Evolutionary conservation across 148 eudicot genomes (phyloP).

Genomic region (Beta vulgaris): DNA sequence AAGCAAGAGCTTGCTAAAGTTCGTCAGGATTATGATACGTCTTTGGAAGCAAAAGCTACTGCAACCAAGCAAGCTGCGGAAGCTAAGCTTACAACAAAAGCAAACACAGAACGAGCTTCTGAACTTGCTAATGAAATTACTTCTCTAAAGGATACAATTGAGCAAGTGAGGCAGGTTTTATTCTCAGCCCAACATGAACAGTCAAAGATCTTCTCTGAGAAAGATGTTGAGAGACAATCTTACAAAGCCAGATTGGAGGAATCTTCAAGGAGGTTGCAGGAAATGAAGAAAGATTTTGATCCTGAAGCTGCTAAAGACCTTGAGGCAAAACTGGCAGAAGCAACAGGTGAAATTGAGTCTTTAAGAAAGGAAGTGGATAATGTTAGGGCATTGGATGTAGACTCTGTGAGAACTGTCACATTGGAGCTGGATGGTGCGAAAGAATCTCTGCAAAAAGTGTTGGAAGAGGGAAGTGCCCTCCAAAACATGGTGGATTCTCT

Average conservation of each 20-base stretch:
- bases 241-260: slow-evolving; percentile 64
- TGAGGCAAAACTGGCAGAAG: slow-evolving; percentile 56
- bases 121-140: slow-evolving; percentile 59
- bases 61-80: slow-evolving; percentile 56
- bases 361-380: slow-evolving; percentile 54
- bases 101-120: slow-evolving; percentile 45
- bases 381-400: slow-evolving; percentile 53
- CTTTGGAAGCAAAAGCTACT: slow-evolving; percentile 47
- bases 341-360: slow-evolving; percentile 49
- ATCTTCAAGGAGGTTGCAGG: slow-evolving; percentile 54
- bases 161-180: slow-evolving; percentile 57
- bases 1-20: slow-evolving; percentile 65
- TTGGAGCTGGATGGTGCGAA: slow-evolving; percentile 73
- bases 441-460: slow-evolving; percentile 61
- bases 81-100: slow-evolving; percentile 53
- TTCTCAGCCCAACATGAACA: slow-evolving; percentile 51
- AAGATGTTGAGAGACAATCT: slow-evolving; percentile 45
- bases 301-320: slow-evolving; percentile 51
- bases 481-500: slow-evolving; percentile 59
- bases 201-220: slow-evolving; percentile 46
- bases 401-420: slow-evolving; percentile 47
- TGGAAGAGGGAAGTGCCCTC: slow-evolving; percentile 62
- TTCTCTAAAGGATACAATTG: slow-evolving; percentile 53
- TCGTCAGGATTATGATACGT: slow-evolving; percentile 53
- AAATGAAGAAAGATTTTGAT: slow-evolving; percentile 60